A percentile compares a stretch with the other conserved stretches of the same genome.
These are phyloP conservation scores for Arabidopsis hybrid DNA, from an alignment of 441 rosid genomes.

Conservation along the genomic window DNA sequence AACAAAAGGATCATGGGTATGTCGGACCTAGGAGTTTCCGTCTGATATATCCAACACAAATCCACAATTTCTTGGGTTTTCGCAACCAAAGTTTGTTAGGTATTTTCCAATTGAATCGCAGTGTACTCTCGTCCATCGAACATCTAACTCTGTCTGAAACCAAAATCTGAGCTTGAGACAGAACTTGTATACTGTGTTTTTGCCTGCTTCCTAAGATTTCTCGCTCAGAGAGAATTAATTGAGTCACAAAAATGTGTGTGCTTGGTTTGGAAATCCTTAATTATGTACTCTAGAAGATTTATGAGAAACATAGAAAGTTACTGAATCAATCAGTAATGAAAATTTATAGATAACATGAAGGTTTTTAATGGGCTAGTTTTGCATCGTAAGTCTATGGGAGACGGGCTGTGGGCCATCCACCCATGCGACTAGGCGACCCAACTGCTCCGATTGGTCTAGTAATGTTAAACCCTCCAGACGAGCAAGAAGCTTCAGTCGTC, in stretches of 20 bases:
- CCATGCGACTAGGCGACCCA: slow-evolving; percentile 40
- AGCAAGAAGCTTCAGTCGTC: slow-evolving; percentile 51
- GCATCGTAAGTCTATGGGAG: slow-evolving; percentile 40
- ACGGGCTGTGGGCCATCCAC: slow-evolving; percentile 54
- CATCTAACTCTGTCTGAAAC: slow-evolving; percentile 34
- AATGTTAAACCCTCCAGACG: slow-evolving; percentile 33
- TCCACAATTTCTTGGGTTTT: slow-evolving; percentile 27
- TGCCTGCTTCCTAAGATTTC: neutral
- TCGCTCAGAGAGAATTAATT: neutral
- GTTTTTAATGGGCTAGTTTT: neutral
- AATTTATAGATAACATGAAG: slow-evolving; percentile 14
- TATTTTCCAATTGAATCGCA: slow-evolving; percentile 10
- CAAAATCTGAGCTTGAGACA: slow-evolving; percentile 34
- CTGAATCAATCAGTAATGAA: slow-evolving; percentile 8
- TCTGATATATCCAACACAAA: slow-evolving; percentile 50
- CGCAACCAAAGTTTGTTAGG: slow-evolving; percentile 4
- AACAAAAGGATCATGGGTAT: slow-evolving; percentile 78
- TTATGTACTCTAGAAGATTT: neutral
- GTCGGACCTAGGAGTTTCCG: slow-evolving; percentile 79
- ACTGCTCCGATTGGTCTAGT: slow-evolving; percentile 35
- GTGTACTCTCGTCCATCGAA: slow-evolving; percentile 20
- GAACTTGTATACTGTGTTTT: slow-evolving; percentile 5
- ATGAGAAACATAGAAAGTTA: slow-evolving; percentile 17
- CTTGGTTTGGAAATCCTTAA: neutral
- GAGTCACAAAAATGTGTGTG: neutral